These are phyloP conservation scores for Alternaria incomplexa DNA, from an alignment of 2,329 filamentous ascomycete species.

Conservation along the genomic window DNA sequence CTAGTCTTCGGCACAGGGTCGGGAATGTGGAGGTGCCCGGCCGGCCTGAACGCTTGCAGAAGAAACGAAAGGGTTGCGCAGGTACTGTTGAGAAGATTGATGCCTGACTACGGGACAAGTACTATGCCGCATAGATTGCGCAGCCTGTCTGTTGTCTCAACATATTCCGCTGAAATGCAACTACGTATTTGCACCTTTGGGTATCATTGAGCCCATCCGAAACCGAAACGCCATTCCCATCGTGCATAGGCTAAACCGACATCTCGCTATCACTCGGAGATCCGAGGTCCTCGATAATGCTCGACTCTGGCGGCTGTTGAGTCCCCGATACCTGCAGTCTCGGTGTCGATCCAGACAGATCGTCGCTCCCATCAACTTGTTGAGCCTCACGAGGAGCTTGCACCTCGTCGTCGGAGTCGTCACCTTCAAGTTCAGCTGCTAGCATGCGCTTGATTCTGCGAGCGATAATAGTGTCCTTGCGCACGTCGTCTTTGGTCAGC, in stretches of 20 bases:
- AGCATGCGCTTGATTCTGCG: slow-evolving; percentile 49
- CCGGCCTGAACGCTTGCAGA: neutral
- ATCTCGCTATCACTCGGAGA: slow-evolving; percentile 19
- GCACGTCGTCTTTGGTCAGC: slow-evolving; percentile 38
- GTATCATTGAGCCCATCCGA: slow-evolving; percentile 5
- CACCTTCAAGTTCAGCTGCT: slow-evolving; percentile 29
- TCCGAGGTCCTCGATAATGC: slow-evolving; percentile 28
- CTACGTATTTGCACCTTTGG: neutral
- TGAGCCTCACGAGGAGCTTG: slow-evolving; percentile 5
- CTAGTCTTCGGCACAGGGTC: slow-evolving; percentile 1
- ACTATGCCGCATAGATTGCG: neutral
- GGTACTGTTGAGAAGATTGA: neutral
- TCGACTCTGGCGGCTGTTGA: slow-evolving; percentile 22
- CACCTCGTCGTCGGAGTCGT: slow-evolving; percentile 34
- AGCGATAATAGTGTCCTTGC: slow-evolving; percentile 38
- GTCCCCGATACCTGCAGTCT: slow-evolving; percentile 5
- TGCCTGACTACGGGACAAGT: neutral
- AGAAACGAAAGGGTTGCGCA: neutral
- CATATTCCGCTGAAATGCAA: neutral
- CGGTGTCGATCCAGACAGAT: neutral
- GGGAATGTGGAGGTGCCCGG: slow-evolving; percentile 2
- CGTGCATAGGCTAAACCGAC: neutral
- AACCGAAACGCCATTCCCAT: neutral
- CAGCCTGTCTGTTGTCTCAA: neutral
- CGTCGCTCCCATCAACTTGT: slow-evolving; percentile 1